Evolutionary conservation across 805 yeast genomes (phyloP), one percentile per base, ranked within the genome.

Genomic region (Saccharomycopsis sp.): DNA sequence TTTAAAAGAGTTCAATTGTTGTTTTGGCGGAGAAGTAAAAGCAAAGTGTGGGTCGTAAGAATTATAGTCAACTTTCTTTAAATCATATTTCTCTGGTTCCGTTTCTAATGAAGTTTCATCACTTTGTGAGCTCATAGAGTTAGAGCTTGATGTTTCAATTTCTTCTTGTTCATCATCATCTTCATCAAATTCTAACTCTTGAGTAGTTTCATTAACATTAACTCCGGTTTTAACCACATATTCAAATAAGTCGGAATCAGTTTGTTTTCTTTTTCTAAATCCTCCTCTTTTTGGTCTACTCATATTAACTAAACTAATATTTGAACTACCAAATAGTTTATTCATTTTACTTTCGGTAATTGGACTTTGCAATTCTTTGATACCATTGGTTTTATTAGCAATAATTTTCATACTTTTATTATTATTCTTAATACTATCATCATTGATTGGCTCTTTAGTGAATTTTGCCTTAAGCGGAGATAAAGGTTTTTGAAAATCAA

Each of bases 331-430:
- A 33, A 45, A 45, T 14, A 45, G 27, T 12, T 38, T 37, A 28
- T 37, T 39, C 45, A 45, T 42, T 19, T 45, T 45, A 25, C 37
- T 36, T 20, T 45, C 46, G 8, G 46, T 45, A 20, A 45, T 36
- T 8, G 48, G 48, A 26, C 42, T 37, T 17, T 38, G 34, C 17
- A 32, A 18, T 4, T 33, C 13, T 5, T n/a, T 35, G 14, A n/a
- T 15, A 18, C 20, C 34, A 17, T 6, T 18, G 21, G 21, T 14
- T 32, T 18, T 14, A 10, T 8, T 32, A 26, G 26, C 6, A 19
- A 13, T 25, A 10, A 13, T 14, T 19, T 23, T 15, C n/a, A 14
- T 12, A 12, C 21, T 25, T 25, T 33, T 14, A 14, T 19, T 2
- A 9, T 9, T 8, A n/a, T n/a, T 20, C 21, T 17, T 20, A 14